A percentile compares a stretch with the other conserved stretches of the same genome.
Evolutionary conservation across 768 basidiomycete species (phyloP).

Genomic region (Lanmaoa pseudosensibilis): DNA sequence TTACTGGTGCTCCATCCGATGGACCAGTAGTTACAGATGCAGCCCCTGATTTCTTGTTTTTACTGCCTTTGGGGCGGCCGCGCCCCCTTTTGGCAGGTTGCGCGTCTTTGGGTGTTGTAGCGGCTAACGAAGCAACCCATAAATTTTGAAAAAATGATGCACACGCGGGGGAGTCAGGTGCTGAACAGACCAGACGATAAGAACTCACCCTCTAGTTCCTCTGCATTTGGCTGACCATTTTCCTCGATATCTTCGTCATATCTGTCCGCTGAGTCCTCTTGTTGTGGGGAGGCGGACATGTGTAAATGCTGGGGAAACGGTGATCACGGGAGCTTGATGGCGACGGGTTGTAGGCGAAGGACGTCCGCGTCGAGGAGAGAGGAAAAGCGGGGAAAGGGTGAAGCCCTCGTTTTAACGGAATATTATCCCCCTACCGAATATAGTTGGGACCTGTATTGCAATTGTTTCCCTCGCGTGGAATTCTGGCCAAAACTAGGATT

Average conservation of each 20-base stretch:
- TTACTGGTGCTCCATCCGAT: conserved; percentile 32
- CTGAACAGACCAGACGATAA: conserved; percentile 11
- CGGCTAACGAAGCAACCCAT: conserved; percentile 33
- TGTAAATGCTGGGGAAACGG: conserved; percentile 21
- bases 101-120: conserved; percentile 39
- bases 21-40: conserved; percentile 29
- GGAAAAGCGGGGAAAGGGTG: conserved; percentile 65
- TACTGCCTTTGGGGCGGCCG: conserved; percentile 89
- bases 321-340: conserved; percentile 27
- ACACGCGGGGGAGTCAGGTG: conserved; percentile 13
- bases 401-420: conserved; percentile 74
- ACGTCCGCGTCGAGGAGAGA: conserved; percentile 42
- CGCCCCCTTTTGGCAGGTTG: conserved; percentile 69
- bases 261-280: conserved; percentile 56
- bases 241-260: conserved; percentile 59
- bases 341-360: conserved; percentile 21
- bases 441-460: conserved; percentile 60
- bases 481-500: conserved; percentile 54
- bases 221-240: conserved; percentile 43
- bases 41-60: conserved; percentile 57
- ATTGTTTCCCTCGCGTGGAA: conserved; percentile 70
- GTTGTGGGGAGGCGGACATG: conserved; percentile 66
- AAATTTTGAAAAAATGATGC: conserved; percentile 21
- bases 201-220: conserved; percentile 33
- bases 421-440: conserved; percentile 67